Base-by-base conservation (phyloP, 164 flowering plant genomes). In the Stephania yunnanensis region DNA sequence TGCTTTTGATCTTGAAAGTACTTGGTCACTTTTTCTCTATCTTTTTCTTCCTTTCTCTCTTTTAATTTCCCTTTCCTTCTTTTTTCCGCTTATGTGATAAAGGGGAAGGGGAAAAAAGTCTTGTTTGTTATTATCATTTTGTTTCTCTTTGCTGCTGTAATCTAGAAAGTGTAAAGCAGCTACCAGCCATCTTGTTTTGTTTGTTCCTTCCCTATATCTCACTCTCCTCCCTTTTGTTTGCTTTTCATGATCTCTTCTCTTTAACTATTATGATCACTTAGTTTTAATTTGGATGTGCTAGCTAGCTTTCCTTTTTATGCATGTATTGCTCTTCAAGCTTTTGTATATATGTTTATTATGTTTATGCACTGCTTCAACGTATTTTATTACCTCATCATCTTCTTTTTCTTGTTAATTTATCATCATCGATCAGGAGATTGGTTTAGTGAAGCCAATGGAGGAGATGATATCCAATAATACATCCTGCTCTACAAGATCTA, bases 361-460 rank as follows among this genome's bases (percentile, higher is more conserved):
- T 72, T 58, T 72, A 58, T 30, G 36, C 13, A 50, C 2, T 67
- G 44, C 13, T 67, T 12, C 42, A 25, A 71, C 52, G 10, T 50
- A 5, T 10, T 50, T 30, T 72, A 25, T 36, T 36, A 36, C 42
- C 42, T 36, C 42, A 36, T 36, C 42, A 36, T 36, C 42, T 36
- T 36, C 42, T 36, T 75, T 46, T 63, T 73, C 31, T 13, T 44
- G 46, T 44, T 73, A 36, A 36, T 36, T 36, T 36, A 36, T 46
- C 7, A n/a, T 53, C 46, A 44, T 65, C 46, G 25, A 65, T 50
- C 81, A 90, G 93, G 93, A 91, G 81, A 85, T 94, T 83, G 89
- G 83, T 53, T 22, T 90, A 79, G 89, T 91, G 90, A 92, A 91
- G 74, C 92, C 93, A 36, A 87, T 89, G 84, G 93, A 88, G 73